Percentiles rank a stretch among this genome's conserved stretches.
Evolutionary conservation across 345 rosid genomes (phyloP).

Genomic region (Linum tenue): DNA sequence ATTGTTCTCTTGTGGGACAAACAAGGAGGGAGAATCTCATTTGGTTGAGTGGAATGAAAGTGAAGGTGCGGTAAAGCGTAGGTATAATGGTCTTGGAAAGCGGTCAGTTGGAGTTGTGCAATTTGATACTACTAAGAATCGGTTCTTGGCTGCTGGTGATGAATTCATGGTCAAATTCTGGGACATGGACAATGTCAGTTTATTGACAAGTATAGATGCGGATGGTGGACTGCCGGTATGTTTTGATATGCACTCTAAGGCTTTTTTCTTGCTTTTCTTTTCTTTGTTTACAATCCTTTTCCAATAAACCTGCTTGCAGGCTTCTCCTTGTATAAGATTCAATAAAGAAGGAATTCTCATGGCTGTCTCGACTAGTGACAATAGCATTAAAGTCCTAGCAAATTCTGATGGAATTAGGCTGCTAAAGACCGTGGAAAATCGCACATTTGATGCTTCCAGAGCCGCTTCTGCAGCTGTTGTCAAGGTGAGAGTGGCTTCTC

Average conservation of each 20-base stretch:
- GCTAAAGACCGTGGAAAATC: conserved; percentile 53
- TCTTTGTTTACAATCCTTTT: conserved; percentile 10
- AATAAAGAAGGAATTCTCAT: conserved; percentile 70
- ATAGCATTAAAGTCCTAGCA: conserved; percentile 65
- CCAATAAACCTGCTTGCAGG: conserved; percentile 37
- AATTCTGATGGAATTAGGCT: conserved; percentile 65
- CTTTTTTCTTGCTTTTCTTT: conserved; percentile 5
- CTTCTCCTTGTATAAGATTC: conserved; percentile 67
- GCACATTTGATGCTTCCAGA: conserved; percentile 78
- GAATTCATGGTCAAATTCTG: conserved; percentile 68
- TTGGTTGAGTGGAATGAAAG: conserved; percentile 91
- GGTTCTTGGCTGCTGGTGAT: conserved; percentile 81
- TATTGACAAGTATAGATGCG: conserved; percentile 54
- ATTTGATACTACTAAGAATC: conserved; percentile 73
- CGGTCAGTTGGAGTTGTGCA: conserved; percentile 62
- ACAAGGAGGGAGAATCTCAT: conserved; percentile 68
- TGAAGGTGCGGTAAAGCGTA: conserved; percentile 61
- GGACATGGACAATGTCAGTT: conserved; percentile 63
- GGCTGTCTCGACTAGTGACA: conserved; percentile 76
- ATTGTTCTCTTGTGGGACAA: conserved; percentile 77
- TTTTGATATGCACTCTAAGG: conserved; percentile 10
- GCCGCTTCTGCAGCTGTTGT: conserved; percentile 45
- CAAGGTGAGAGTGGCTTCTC: conserved; percentile 36
- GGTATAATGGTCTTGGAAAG: conserved; percentile 63
- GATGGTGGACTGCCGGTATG: conserved; percentile 77